Conservation (phyloP, 192 early-diverging fungal genomes). For the Pilaira anomala region DNA sequence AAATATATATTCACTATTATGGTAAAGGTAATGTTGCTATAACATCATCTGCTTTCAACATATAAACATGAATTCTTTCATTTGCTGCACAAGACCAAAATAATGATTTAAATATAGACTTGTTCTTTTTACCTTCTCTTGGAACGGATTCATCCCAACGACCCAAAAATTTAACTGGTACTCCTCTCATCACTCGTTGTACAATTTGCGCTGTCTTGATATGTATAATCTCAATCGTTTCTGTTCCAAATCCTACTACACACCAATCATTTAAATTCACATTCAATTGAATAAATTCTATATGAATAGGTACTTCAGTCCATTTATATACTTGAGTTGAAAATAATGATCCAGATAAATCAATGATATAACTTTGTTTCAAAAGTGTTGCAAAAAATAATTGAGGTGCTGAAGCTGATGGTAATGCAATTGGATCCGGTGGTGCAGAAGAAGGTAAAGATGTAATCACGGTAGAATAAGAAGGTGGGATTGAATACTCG, state of each 20-base stretch:
- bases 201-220: slow-evolving; percentile 17
- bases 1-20: background rate
- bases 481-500: slow-evolving; percentile 32
- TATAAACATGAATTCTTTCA: slow-evolving; percentile 31
- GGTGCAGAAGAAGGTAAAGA: slow-evolving; percentile 10
- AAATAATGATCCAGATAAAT: slow-evolving; percentile 30
- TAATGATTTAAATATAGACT: slow-evolving; percentile 5
- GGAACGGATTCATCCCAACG: slow-evolving; percentile 8
- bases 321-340: slow-evolving; percentile 27
- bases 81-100: slow-evolving; percentile 27
- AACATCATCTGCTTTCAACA: slow-evolving; percentile 9
- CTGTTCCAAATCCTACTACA: slow-evolving; percentile 27
- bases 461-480: slow-evolving; percentile 30
- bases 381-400: slow-evolving; percentile 33
- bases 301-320: slow-evolving; percentile 22
- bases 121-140: slow-evolving; percentile 2
- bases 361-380: slow-evolving; percentile 31
- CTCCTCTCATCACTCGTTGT: slow-evolving; percentile 22
- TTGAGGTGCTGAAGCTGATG: slow-evolving; percentile 28
- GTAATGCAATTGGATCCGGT: slow-evolving; percentile 28
- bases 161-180: slow-evolving; percentile 26
- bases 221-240: slow-evolving; percentile 28
- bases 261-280: slow-evolving; percentile 8
- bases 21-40: no score
- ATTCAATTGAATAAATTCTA: slow-evolving; percentile 23